phyloP scores from a whole-genome alignment of 306 rosid species.

The Castanea sativa region DNA sequence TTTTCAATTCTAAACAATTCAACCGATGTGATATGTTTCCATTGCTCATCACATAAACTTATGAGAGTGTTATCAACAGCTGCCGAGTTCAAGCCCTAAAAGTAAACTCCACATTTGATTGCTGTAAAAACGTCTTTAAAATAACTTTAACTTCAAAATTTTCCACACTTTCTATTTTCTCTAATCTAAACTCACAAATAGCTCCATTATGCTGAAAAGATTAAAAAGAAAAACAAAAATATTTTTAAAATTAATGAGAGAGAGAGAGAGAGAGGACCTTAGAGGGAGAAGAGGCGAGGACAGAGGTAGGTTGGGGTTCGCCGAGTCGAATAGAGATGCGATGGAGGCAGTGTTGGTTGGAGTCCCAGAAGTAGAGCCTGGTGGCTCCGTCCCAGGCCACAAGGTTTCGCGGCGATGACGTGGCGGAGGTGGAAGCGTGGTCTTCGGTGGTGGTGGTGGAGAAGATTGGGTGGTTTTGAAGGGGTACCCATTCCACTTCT shows the following conservation, averaged over 20 bases:
- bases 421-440: neutral
- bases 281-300: conserved; percentile 78
- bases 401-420: conserved; percentile 42
- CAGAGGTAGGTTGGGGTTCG: conserved; percentile 77
- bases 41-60: too few species aligned
- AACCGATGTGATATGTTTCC: neutral
- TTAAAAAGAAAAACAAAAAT: neutral
- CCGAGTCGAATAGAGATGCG: conserved; percentile 81
- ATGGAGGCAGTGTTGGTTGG: conserved; percentile 47
- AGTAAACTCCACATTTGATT: neutral
- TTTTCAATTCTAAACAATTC: neutral
- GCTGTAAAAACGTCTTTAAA: neutral
- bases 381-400: conserved; percentile 82
- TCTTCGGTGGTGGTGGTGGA: conserved; percentile 21
- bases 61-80: too few species aligned
- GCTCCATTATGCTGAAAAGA: neutral
- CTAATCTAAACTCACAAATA: neutral
- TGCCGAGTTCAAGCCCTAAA: neutral
- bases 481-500: conserved; percentile 80
- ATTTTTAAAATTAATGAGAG: too few species aligned
- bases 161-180: neutral
- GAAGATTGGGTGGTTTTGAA: conserved; percentile 70
- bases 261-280: conserved; percentile 43
- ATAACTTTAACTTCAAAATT: neutral
- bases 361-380: conserved; percentile 87